phyloP scores from a whole-genome alignment of 2,329 filamentous ascomycete species.

The Aureobasidium musti region DNA sequence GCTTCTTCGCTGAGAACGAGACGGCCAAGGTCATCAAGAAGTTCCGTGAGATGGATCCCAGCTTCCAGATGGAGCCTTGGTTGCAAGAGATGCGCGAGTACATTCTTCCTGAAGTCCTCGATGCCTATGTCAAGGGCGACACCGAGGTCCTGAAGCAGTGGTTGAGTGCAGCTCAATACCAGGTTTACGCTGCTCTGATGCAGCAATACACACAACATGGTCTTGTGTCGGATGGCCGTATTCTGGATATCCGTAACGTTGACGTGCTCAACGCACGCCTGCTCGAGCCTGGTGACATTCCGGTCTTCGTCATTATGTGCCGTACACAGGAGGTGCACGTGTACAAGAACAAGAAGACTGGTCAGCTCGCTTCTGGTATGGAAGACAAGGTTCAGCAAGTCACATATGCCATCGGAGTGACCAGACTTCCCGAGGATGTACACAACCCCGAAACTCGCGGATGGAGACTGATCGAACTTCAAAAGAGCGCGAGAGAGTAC shows the following conservation, averaged over 20 bases:
- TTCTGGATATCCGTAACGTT: slow-evolving; percentile 92
- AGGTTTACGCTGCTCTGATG: slow-evolving; percentile 93
- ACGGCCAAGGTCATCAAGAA: slow-evolving; percentile 97
- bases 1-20: slow-evolving; percentile 98
- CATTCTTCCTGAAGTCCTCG: slow-evolving; percentile 93
- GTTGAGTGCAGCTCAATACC: slow-evolving; percentile 95
- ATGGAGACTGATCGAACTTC: slow-evolving; percentile 96
- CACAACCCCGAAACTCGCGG: slow-evolving; percentile 95
- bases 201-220: slow-evolving; percentile 94
- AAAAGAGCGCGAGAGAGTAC: slow-evolving; percentile 95
- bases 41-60: slow-evolving; percentile 92
- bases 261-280: slow-evolving; percentile 81
- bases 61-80: slow-evolving; percentile 94
- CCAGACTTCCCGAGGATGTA: slow-evolving; percentile 89
- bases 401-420: slow-evolving; percentile 96
- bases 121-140: slow-evolving; percentile 97
- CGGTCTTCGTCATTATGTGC: slow-evolving; percentile 96
- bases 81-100: slow-evolving; percentile 95
- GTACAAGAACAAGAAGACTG: slow-evolving; percentile 87
- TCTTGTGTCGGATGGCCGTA: slow-evolving; percentile 90
- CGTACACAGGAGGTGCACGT: slow-evolving; percentile 97
- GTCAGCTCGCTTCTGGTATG: slow-evolving; percentile 91
- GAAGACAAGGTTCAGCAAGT: slow-evolving; percentile 98
- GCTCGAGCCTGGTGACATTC: slow-evolving; percentile 81
- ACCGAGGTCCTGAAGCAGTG: slow-evolving; percentile 86